These are phyloP conservation scores for Candida pseudofarinosa DNA, from an alignment of 805 yeast genomes.

Conservation along the genomic window DNA sequence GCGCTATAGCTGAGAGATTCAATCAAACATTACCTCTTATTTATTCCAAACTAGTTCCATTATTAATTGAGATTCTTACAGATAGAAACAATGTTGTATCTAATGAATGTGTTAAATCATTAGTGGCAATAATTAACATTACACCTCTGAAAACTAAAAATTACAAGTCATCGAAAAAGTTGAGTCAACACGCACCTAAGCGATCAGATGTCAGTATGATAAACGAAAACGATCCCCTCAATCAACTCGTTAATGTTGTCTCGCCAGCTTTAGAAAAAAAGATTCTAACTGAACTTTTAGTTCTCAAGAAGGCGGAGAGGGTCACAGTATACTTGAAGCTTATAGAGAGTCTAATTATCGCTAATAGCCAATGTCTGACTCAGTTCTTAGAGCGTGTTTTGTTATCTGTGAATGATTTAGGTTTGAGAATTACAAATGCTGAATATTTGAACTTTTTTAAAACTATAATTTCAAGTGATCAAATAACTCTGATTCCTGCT, in stretches of 20 bases:
- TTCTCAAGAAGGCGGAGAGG: conserved; percentile 14
- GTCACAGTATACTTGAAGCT: conserved; percentile 22
- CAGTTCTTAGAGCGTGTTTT: conserved; percentile 16
- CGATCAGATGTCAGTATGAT: conserved; percentile 40
- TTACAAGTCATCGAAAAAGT: neutral
- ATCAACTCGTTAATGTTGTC: conserved; percentile 13
- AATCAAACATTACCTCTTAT: conserved; percentile 34
- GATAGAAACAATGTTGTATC: conserved; percentile 51
- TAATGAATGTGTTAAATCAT: conserved; percentile 43
- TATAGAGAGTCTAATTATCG: conserved; percentile 24
- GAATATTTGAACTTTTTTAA: conserved; percentile 26
- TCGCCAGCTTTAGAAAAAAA: conserved; percentile 19
- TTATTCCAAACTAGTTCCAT: conserved; percentile 25
- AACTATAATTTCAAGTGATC: conserved; percentile 17
- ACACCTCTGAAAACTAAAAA: conserved; percentile 8
- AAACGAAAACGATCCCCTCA: conserved; percentile 20
- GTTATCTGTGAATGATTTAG: conserved; percentile 13
- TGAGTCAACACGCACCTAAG: conserved; percentile 3
- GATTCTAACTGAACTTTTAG: conserved; percentile 21
- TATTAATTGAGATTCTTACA: conserved; percentile 29
- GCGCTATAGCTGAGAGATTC: conserved; percentile 24
- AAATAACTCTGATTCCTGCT: conserved; percentile 12
- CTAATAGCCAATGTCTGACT: conserved; percentile 10
- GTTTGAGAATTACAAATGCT: conserved; percentile 18
- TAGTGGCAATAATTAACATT: conserved; percentile 36